phyloP scores from a whole-genome alignment of 2,329 filamentous ascomycete genomes.

The Scytalidium lignicola region DNA sequence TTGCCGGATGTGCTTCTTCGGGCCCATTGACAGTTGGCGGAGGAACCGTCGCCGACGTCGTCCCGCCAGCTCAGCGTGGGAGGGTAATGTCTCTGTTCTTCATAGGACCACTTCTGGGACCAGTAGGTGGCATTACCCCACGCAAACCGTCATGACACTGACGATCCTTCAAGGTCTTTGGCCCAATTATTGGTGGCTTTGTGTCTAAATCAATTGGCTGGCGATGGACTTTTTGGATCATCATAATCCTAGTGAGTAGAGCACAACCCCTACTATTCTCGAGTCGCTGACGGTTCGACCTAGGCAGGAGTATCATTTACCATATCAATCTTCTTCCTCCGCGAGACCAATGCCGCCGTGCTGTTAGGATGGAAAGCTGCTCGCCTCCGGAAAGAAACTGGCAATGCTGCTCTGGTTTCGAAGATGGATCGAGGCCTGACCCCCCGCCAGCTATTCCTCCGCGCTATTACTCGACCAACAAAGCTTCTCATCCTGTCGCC shows the following conservation, averaged over 20 bases:
- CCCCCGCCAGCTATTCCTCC: slow-evolving; percentile 25
- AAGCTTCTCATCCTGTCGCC: slow-evolving; percentile 33
- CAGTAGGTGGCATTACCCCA: slow-evolving; percentile 22
- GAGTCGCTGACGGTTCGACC: slow-evolving; percentile 19
- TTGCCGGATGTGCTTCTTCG: slow-evolving; percentile 50
- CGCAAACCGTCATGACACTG: slow-evolving; percentile 1
- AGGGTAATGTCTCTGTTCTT: slow-evolving; percentile 38
- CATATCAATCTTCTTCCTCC: slow-evolving; percentile 31
- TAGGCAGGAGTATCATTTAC: slow-evolving; percentile 27
- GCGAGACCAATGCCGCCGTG: slow-evolving; percentile 43
- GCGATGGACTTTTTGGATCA: slow-evolving; percentile 34
- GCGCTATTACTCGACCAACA: slow-evolving; percentile 33
- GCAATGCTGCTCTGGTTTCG: slow-evolving; percentile 45
- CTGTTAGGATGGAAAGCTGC: slow-evolving; percentile 38
- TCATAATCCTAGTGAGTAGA: slow-evolving; percentile 20
- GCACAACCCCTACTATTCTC: slow-evolving; percentile 7
- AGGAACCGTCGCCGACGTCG: slow-evolving; percentile 48
- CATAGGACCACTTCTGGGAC: slow-evolving; percentile 27
- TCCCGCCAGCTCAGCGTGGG: slow-evolving; percentile 42
- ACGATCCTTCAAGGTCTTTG: slow-evolving; percentile 3
- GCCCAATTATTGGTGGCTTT: slow-evolving; percentile 30
- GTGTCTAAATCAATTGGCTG: slow-evolving; percentile 29
- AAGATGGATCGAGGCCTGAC: slow-evolving; percentile 23
- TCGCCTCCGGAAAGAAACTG: slow-evolving; percentile 42
- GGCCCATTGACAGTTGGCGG: slow-evolving; percentile 50